Base-by-base conservation (phyloP, 352 stramenopile species). In the Globisporangium apiculatum region DNA sequence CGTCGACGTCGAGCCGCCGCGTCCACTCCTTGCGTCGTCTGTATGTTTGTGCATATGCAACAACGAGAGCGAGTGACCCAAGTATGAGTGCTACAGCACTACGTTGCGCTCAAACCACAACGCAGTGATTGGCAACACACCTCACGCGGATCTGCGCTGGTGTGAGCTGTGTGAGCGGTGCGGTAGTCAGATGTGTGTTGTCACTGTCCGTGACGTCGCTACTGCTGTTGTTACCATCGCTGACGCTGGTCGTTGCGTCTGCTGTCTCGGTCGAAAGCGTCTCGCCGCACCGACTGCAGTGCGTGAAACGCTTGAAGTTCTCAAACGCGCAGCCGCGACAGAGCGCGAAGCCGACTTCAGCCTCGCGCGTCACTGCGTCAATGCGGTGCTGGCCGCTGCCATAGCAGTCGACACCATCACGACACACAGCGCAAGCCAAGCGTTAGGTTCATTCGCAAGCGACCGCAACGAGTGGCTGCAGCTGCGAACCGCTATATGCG, bases 211-310 rank as follows among this genome's bases (percentile, higher is more conserved):
- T 31, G 24, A 31, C 24, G 24, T 31, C 24, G 24, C 24, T 31
- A 31, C 24, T 31, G 24, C 24, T 31, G 24, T 31, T 31, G 24
- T 31, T 3, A 31, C 24, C 24, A 31, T 31, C 24, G 24, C 24
- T 31, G 24, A 31, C 24, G 24, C 24, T 31, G 24, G 24, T 31
- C 24, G 2, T 31, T 31, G 24, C 24, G 24, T 31, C 24, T 31
- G 24, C 24, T 31, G 24, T 31, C 24, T 31, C 24, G 1, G 1
- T 31, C 24, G 24, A 31, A 31, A 11, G 7, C 7, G n/a, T 31
- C 64, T 62, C 56, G 86, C 90, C 61, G 94, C 75, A 58, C 81
- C 68, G 6, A 94, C 55, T 56, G 51, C 51, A 59, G 41, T 54
- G 48, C n/a, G 24, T 7, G 37, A 49, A 61, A 38, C 48, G 48